Conservation (phyloP, 768 basidiomycete genomes). For the Boletus tylopilopsis region DNA sequence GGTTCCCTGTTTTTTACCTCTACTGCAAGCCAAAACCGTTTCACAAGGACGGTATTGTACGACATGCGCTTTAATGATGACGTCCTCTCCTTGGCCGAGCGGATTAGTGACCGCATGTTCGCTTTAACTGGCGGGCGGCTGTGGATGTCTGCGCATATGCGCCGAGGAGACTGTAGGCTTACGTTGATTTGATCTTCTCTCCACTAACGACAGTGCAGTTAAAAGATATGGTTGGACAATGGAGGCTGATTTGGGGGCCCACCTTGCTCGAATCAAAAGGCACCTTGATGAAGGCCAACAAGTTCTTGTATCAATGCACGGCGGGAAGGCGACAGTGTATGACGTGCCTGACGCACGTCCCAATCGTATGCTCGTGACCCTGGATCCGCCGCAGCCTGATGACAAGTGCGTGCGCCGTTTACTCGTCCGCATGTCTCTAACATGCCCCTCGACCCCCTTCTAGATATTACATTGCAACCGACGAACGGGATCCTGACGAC, state of each 20-base stretch:
- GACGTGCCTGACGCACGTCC: conserved; percentile 21
- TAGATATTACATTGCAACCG: conserved; percentile 39
- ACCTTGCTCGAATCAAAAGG: conserved; percentile 32
- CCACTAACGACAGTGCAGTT: conserved; percentile 17
- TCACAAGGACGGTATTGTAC: conserved; percentile 31
- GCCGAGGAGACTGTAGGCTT: conserved; percentile 41
- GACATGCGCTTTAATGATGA: conserved; percentile 23
- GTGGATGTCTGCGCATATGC: conserved; percentile 46
- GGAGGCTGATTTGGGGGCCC: conserved; percentile 30
- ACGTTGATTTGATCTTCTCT: background rate
- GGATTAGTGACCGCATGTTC: conserved; percentile 32
- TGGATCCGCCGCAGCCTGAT: conserved; percentile 22
- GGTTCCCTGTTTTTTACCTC: conserved; percentile 35
- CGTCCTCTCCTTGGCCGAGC: conserved; percentile 28
- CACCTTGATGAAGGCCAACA: conserved; percentile 20
- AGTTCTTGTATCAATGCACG: conserved; percentile 19
- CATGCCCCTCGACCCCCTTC: background rate
- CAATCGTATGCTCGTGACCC: conserved; percentile 16
- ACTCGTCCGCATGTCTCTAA: background rate
- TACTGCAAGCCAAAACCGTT: conserved; percentile 22
- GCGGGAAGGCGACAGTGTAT: conserved; percentile 13
- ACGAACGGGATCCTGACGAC: conserved; percentile 37
- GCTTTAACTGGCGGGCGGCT: conserved; percentile 28
- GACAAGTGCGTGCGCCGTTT: conserved; percentile 17
- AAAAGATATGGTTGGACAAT: conserved; percentile 32